These are phyloP conservation scores for Imleria badia DNA, from an alignment of 768 basidiomycete species.

Conservation along the genomic window DNA sequence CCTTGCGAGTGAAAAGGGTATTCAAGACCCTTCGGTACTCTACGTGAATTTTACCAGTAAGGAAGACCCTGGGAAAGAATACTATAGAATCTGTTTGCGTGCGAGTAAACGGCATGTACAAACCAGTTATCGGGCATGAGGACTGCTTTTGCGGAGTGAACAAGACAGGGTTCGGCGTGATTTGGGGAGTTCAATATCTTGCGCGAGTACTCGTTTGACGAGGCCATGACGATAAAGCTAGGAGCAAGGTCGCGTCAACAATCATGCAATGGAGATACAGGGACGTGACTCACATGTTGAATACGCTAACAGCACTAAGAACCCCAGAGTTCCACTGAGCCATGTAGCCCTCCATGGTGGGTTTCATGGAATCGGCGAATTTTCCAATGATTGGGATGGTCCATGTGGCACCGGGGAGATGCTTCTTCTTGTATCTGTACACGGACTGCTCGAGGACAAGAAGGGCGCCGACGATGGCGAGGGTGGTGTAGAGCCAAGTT, in stretches of 20 bases:
- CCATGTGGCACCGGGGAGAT: constrained; percentile 86
- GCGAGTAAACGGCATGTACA: constrained; percentile 13
- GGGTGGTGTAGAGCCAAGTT: constrained; percentile 68
- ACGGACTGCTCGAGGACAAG: constrained; percentile 85
- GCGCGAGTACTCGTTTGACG: constrained; percentile 88
- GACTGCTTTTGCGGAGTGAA: constrained; percentile 86
- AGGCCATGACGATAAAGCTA: constrained; percentile 99
- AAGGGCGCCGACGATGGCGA: constrained; percentile 66
- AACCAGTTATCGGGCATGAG: constrained; percentile 88
- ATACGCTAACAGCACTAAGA: constrained; percentile 88
- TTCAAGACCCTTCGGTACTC: constrained; percentile 93
- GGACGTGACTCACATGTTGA: constrained; percentile 79
- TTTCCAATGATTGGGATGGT: constrained; percentile 98
- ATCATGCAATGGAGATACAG: background rate
- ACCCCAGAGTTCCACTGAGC: constrained; percentile 89
- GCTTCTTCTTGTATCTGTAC: constrained; percentile 86
- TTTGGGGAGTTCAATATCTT: constrained; percentile 95
- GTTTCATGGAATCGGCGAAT: constrained; percentile 89
- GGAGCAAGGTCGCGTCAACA: constrained; percentile 8
- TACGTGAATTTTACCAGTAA: constrained; percentile 89
- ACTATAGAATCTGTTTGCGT: background rate
- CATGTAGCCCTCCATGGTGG: constrained; percentile 90
- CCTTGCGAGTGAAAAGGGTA: constrained; percentile 89
- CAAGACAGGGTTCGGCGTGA: constrained; percentile 92
- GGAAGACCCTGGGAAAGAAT: constrained; percentile 77